Percentiles rank a stretch among this genome's conserved stretches.
phyloP scores from a whole-genome alignment of 2,329 filamentous ascomycete species.

The Colletotrichum zoysiae region DNA sequence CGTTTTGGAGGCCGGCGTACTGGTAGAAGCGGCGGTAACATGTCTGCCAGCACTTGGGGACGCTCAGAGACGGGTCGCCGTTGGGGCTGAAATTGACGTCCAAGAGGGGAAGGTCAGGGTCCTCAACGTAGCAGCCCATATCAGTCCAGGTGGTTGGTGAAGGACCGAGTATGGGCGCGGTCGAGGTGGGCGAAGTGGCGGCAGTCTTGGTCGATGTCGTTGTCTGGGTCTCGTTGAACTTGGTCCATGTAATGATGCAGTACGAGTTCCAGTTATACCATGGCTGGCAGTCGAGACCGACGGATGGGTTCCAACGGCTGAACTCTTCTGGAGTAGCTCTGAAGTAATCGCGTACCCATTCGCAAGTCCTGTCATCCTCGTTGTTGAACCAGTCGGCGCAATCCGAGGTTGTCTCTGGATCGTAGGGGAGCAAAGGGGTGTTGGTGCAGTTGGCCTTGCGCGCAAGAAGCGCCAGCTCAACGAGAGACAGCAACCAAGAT shows the following conservation, averaged over 20 bases:
- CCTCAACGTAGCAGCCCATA: conserved; percentile 5
- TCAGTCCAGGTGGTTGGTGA: conserved; percentile 37
- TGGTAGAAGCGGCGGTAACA: not conserved
- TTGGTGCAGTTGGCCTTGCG: not conserved
- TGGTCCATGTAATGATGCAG: conserved; percentile 3
- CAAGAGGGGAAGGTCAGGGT: not conserved
- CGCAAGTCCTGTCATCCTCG: not conserved
- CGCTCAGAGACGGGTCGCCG: not conserved
- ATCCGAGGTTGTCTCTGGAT: not conserved
- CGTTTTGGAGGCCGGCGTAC: conserved; percentile 2
- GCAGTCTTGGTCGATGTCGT: not conserved
- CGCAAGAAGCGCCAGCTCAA: not conserved
- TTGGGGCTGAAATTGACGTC: not conserved
- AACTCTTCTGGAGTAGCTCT: not conserved
- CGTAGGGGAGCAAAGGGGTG: conserved; percentile 2
- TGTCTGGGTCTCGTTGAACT: not conserved
- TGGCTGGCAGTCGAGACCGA: not conserved
- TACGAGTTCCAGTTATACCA: conserved; percentile 10
- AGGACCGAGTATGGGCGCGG: conserved; percentile 41
- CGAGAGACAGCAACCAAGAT: not conserved
- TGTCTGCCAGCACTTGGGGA: not conserved
- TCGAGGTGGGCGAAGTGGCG: not conserved
- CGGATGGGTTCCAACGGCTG: not conserved
- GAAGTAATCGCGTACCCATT: conserved; percentile 1
- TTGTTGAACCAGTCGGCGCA: conserved; percentile 8